These are phyloP conservation scores for Mrakia blollopis DNA, from an alignment of 768 basidiomycete species.

Conservation along the genomic window DNA sequence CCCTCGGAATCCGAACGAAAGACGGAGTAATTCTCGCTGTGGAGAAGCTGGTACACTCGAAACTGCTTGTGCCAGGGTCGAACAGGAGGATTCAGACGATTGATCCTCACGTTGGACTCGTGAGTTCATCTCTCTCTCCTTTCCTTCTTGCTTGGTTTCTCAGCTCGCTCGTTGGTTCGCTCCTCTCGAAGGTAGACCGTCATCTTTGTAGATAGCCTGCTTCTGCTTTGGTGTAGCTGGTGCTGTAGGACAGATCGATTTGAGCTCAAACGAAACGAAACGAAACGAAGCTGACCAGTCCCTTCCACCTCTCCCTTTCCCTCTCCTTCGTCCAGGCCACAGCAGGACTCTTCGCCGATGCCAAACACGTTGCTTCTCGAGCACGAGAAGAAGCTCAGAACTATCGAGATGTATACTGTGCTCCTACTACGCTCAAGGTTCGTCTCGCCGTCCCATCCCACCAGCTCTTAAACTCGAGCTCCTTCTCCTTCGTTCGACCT, in stretches of 20 bases:
- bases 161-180: too few species aligned
- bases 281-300: background rate
- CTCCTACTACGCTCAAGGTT: constrained; percentile 75
- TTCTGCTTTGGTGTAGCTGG: too few species aligned
- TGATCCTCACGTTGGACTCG: constrained; percentile 90
- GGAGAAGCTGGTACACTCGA: constrained; percentile 96
- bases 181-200: too few species aligned
- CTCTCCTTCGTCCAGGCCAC: constrained; percentile 59
- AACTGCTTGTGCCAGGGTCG: constrained; percentile 84
- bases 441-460: constrained; percentile 27
- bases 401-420: constrained; percentile 66
- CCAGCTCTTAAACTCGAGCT: background rate
- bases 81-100: constrained; percentile 91
- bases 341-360: constrained; percentile 88
- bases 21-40: constrained; percentile 92
- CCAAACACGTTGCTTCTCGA: constrained; percentile 75
- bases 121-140: constrained; percentile 43
- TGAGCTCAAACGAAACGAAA: too few species aligned
- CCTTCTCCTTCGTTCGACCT: background rate
- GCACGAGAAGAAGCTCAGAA: constrained; percentile 77
- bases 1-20: constrained; percentile 90
- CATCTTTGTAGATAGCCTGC: too few species aligned
- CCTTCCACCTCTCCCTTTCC: background rate
- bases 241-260: background rate
- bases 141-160: background rate